Percentiles rank a stretch among this genome's conserved stretches.
Evolutionary conservation across 441 rosid species (phyloP).

Genomic region (Francoa sonchifolia): DNA sequence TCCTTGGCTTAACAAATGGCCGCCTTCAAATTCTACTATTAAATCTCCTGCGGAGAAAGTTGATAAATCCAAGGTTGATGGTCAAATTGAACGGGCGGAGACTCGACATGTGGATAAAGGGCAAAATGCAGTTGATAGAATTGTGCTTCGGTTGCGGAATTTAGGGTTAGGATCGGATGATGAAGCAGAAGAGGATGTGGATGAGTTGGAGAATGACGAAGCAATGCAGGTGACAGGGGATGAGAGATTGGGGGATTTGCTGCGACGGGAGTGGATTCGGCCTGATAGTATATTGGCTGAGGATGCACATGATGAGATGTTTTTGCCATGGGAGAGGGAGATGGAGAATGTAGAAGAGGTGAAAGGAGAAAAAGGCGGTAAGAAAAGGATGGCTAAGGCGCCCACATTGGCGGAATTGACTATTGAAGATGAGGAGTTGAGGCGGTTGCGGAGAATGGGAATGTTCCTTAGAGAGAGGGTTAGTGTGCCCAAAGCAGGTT

Average conservation of each 20-base stretch:
- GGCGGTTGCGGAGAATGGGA: conserved; percentile 65
- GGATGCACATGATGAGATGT: conserved; percentile 22
- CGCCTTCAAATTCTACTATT: conserved; percentile 10
- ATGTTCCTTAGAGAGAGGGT: conserved; percentile 77
- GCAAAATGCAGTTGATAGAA: conserved; percentile 59
- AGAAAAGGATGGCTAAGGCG: conserved; percentile 46
- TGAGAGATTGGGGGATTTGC: conserved; percentile 62
- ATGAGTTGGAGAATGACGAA: not conserved
- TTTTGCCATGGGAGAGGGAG: conserved; percentile 78
- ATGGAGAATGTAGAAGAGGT: conserved; percentile 13
- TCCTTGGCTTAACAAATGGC: conserved; percentile 49
- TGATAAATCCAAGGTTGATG: conserved; percentile 10
- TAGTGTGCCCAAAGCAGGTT: conserved; percentile 77
- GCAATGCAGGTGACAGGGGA: conserved; percentile 42
- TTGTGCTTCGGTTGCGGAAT: conserved; percentile 72
- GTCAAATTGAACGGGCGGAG: conserved; percentile 14
- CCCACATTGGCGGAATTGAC: conserved; percentile 84
- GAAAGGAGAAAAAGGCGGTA: conserved; percentile 17
- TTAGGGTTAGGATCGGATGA: conserved; percentile 62
- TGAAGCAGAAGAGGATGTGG: conserved; percentile 24
- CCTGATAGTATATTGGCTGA: conserved; percentile 56
- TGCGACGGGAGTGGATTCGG: conserved; percentile 77
- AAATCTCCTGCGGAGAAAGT: conserved; percentile 8
- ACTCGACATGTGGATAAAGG: conserved; percentile 25
- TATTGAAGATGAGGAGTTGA: conserved; percentile 72